Base-by-base conservation (phyloP, 257 asterid species). In the Ajuga chamaepitys region DNA sequence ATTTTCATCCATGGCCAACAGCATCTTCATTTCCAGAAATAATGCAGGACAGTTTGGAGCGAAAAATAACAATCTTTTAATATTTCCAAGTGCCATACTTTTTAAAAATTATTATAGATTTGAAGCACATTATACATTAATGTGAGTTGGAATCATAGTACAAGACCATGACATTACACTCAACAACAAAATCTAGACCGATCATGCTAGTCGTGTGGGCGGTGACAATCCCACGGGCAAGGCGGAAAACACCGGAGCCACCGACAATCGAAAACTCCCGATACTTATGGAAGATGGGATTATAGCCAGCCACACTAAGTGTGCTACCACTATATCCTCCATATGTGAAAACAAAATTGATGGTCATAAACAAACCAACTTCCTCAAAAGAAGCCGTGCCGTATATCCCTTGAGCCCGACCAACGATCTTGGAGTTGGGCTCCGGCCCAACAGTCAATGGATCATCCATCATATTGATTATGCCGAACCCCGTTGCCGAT, bases 221-320 rank as follows among this genome's bases (percentile, higher is more conserved):
- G 56, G 56, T 50, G 32, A 30, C 56, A 3, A 50, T 50, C 10
- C 12, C 4, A n/a, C 11, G 28, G 0, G 84, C 86, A 18, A 81
- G 47, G 0, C 79, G 70, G 50, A 81, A 81, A 69, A 46, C 67
- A 4, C 86, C 83, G 7, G 81, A 64, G 25, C 86, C 86, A 3
- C 81, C 86, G 1, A 81, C 65, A 1, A 81, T 62, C 0, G 88
- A 68, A 83, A 82, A 54, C 56, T 82, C 88, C 0, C 78, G 32
- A 17, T 69, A 80, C 34, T 51, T 38, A 0, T 73, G 63, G 4
- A 30, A 24, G 2, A 77, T 5, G 0, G 86, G 67, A n/a, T 73
- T 75, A 13, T 71, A 56, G 2, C 84, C 84, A 7, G 75, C 37
- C 3, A 78, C 64, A 42, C 77, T 73, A 3, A 82, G 65, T 25